Evolutionary conservation across 2,329 filamentous ascomycete genomes (phyloP).

Genomic region (Scortechinia acanthostroma): DNA sequence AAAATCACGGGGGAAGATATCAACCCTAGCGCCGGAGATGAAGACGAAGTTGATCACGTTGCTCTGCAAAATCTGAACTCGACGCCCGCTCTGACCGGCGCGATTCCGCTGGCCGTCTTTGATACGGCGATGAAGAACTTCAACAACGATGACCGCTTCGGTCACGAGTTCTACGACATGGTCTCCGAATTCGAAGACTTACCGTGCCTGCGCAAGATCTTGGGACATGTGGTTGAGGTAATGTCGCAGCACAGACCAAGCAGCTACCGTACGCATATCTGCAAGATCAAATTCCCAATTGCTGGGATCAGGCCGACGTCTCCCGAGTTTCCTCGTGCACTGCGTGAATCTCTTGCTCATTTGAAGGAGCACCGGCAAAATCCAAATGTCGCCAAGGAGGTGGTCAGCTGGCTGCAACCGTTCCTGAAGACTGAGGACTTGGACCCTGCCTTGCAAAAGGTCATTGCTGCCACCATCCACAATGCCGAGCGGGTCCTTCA

Average conservation of each 20-base stretch:
- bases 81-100: constrained; percentile 56
- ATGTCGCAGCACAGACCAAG: constrained; percentile 33
- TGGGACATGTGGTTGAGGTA: constrained; percentile 45
- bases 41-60: constrained; percentile 10
- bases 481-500: neutral
- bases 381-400: neutral
- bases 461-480: neutral
- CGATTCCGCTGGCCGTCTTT: constrained; percentile 60
- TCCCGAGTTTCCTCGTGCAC: constrained; percentile 33
- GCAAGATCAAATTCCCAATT: constrained; percentile 43
- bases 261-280: constrained; percentile 35
- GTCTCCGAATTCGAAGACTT: constrained; percentile 44
- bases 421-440: neutral
- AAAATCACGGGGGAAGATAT: constrained; percentile 54
- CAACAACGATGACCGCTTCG: constrained; percentile 36
- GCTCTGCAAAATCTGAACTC: constrained; percentile 43
- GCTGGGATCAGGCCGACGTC: constrained; percentile 38
- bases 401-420: constrained; percentile 1
- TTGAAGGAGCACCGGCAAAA: neutral
- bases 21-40: constrained; percentile 26
- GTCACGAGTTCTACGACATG: constrained; percentile 51
- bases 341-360: neutral
- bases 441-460: neutral
- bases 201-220: constrained; percentile 39
- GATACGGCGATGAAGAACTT: constrained; percentile 59